These are phyloP conservation scores for Mortierella sp. DNA, from an alignment of 371 early-diverging fungal species.

Conservation along the genomic window DNA sequence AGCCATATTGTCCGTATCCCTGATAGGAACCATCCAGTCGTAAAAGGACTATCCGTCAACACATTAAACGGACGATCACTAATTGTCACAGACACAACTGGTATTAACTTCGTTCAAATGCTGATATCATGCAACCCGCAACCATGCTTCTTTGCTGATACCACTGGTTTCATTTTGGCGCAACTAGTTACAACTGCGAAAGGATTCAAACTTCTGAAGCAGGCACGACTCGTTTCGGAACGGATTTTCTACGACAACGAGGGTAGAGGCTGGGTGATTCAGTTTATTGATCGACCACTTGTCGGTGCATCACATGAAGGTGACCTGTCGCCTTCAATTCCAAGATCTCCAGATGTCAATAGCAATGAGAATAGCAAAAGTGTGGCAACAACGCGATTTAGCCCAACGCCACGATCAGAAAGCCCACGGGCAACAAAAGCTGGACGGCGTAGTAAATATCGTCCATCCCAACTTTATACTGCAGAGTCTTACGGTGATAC, in stretches of 20 bases:
- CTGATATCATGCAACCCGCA: background rate
- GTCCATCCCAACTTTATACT: background rate
- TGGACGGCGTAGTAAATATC: slow-evolving; percentile 10
- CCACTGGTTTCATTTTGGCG: background rate
- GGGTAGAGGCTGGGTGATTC: slow-evolving; percentile 42
- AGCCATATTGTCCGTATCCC: slow-evolving; percentile 44
- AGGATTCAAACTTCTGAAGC: slow-evolving; percentile 45
- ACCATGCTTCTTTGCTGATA: background rate
- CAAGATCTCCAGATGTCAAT: slow-evolving; percentile 1
- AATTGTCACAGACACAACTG: slow-evolving; percentile 50
- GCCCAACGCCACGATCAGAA: background rate
- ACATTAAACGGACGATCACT: slow-evolving; percentile 44
- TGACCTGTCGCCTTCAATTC: background rate
- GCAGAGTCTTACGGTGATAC: slow-evolving; percentile 5
- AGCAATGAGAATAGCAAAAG: background rate
- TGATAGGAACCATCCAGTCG: slow-evolving; percentile 32
- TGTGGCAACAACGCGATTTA: background rate
- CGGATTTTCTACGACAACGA: slow-evolving; percentile 54
- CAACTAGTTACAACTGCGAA: slow-evolving; percentile 46
- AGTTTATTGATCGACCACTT: slow-evolving; percentile 52
- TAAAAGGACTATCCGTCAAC: slow-evolving; percentile 23
- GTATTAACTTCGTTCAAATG: background rate
- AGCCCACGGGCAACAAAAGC: background rate
- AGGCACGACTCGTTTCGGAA: slow-evolving; percentile 48
- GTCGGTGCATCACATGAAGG: slow-evolving; percentile 24